Base-by-base conservation (phyloP, 345 rosid genomes). In the Dipteronia dyeriana region DNA sequence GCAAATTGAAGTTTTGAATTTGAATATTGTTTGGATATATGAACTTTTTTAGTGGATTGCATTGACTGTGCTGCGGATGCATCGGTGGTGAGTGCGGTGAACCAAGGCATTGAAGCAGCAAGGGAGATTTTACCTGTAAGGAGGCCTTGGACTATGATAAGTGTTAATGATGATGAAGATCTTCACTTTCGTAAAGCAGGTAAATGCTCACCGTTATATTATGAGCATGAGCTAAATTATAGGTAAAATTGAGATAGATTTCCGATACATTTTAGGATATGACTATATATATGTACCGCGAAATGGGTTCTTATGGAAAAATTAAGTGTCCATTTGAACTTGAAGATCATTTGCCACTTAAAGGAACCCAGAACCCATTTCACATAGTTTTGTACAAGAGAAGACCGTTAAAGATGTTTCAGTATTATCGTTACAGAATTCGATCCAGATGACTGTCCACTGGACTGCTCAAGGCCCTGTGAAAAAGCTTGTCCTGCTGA, bases 151-250 rank as follows among this genome's bases (percentile, higher is more conserved):
- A 88, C 87, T 43, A 90, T 90, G 93, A 85, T 90, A 16, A 88
- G 90, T 79, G 84, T 86, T 66, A 88, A 90, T 60, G 91, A 90
- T 62, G 90, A 90, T 25, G 85, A 84, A 51, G 93, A 90, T 82
- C 91, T 88, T 73, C 91, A 88, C 76, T 88, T 90, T 78, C 88
- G 91, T 19, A 88, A 90, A 84, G 91, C 93, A 1, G 89, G 93
- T 90, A 68, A 26, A 31, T 54, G 63, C 16, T 39, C 41, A 13
- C 56, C 54, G 22, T 25, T 20, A 20, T 12, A 20, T 68, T 3
- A 56, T 19, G 61, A 19, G 23, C 20, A 20, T 59, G 63, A 59
- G 9, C 49, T 45, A 2, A 9, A 45, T 45, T 45, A 45, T 13
- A 45, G 1, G 7, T 53, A 53, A 53, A 53, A 14, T 53, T 16